A percentile compares a stretch with the other conserved stretches of the same genome.
Conservation (phyloP, 73 alveolate genomes). For the Paramecium caudatum region DNA sequence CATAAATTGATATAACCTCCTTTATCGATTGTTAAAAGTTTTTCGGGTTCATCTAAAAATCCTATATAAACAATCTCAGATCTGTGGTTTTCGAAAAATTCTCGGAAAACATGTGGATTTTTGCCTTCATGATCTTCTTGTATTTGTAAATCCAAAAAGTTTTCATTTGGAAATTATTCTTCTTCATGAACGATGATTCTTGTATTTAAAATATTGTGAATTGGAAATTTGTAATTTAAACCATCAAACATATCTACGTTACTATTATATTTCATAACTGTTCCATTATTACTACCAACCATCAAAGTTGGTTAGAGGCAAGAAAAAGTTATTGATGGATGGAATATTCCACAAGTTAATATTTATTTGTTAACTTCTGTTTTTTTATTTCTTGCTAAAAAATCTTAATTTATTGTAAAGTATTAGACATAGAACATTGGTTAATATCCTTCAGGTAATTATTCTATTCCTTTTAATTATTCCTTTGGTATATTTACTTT, state of each 20-base stretch:
- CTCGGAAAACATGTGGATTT: conserved; percentile 61
- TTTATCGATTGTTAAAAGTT: conserved; percentile 37
- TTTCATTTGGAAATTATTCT: conserved; percentile 30
- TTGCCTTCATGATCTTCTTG: conserved; percentile 38
- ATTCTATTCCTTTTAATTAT: conserved; percentile 48
- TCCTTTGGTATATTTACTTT: conserved; percentile 60
- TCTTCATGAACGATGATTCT: conserved; percentile 62
- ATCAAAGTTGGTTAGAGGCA: conserved; percentile 16
- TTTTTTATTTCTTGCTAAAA: conserved; percentile 12
- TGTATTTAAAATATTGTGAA: conserved; percentile 36
- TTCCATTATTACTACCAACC: conserved; percentile 45
- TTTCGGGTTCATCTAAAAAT: conserved; percentile 45
- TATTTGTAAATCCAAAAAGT: conserved; percentile 3
- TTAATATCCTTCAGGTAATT: neutral
- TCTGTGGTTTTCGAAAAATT: conserved; percentile 53
- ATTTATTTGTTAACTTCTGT: neutral
- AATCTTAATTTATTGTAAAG: conserved; percentile 8
- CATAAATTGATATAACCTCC: conserved; percentile 21
- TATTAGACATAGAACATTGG: conserved; percentile 58
- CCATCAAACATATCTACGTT: conserved; percentile 58
- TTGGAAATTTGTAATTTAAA: conserved; percentile 42
- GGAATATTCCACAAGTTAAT: neutral
- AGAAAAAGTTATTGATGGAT: conserved; percentile 57
- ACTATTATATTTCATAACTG: conserved; percentile 63
- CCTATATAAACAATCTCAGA: conserved; percentile 1